A percentile compares a stretch with the other conserved stretches of the same genome.
phyloP scores from a whole-genome alignment of 148 eudicot genomes.

The Silene uniflora region DNA sequence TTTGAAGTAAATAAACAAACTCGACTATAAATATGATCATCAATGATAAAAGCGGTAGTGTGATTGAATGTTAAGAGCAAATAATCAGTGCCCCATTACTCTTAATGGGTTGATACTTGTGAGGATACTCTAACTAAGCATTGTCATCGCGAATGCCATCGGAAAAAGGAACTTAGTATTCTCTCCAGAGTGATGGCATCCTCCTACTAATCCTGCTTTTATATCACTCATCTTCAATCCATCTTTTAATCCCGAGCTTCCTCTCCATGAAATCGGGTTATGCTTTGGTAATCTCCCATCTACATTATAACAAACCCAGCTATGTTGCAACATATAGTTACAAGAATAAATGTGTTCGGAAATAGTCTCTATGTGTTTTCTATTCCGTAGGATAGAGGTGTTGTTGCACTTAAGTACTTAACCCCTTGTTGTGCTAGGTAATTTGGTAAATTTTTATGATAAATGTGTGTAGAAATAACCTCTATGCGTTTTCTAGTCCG shows the following conservation, averaged over 20 bases:
- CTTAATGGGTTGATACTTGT: conserved; percentile 44
- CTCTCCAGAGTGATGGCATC: conserved; percentile 78
- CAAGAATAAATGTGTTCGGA: too few species aligned
- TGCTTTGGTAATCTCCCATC: conserved; percentile 47
- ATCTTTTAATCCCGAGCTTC: conserved; percentile 46
- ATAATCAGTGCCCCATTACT: conserved; percentile 68
- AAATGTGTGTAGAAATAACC: too few species aligned
- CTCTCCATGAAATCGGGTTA: conserved; percentile 46
- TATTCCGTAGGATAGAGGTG: too few species aligned
- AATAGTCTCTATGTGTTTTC: too few species aligned
- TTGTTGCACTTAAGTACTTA: too few species aligned
- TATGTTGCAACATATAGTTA: too few species aligned
- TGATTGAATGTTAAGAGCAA: conserved; percentile 54
- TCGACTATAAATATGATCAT: conserved; percentile 46
- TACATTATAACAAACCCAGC: conserved; percentile 14
- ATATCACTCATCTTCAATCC: conserved; percentile 39
- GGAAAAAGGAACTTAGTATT: conserved; percentile 76
- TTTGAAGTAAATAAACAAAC: conserved; percentile 18
- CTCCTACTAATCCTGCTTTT: conserved; percentile 56
- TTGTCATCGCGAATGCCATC: conserved; percentile 68
- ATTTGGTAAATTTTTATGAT: too few species aligned
- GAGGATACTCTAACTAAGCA: conserved; percentile 69
- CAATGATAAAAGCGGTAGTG: conserved; percentile 36
- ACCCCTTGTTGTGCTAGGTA: too few species aligned
- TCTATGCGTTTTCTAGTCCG: too few species aligned